Conservation (phyloP, 768 basidiomycete genomes). For the Stropharia rugosoannulata region DNA sequence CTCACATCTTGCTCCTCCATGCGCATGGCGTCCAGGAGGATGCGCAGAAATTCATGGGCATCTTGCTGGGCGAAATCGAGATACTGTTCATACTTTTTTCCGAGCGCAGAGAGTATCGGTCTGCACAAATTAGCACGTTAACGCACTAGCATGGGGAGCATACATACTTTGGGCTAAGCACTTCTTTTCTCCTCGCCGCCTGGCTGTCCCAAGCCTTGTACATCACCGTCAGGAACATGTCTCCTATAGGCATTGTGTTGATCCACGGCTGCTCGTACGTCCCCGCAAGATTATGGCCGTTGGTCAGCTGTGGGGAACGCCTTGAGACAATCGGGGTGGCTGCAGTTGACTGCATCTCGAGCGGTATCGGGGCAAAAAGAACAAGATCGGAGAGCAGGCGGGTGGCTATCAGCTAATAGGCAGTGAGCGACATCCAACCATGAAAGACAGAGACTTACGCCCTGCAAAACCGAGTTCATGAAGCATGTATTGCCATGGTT, state of each 20-base stretch:
- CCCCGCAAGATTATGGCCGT: constrained; percentile 58
- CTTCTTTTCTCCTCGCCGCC: constrained; percentile 45
- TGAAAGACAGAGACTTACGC: constrained; percentile 45
- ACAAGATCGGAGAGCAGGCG: constrained; percentile 56
- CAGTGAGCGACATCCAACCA: not conserved
- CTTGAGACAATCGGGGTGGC: constrained; percentile 40
- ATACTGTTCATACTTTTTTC: constrained; percentile 91
- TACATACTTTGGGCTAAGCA: constrained; percentile 68
- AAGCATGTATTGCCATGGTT: constrained; percentile 94
- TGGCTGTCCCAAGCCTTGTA: constrained; percentile 65
- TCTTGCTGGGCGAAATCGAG: constrained; percentile 95
- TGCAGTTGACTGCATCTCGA: constrained; percentile 36
- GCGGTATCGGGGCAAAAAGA: constrained; percentile 50
- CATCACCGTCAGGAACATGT: constrained; percentile 62
- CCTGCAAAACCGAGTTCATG: constrained; percentile 94
- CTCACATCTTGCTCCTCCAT: constrained; percentile 93
- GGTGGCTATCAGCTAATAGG: constrained; percentile 63
- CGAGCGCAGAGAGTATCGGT: constrained; percentile 62
- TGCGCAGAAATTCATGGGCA: constrained; percentile 90
- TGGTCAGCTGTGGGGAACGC: constrained; percentile 68
- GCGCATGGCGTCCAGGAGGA: constrained; percentile 86
- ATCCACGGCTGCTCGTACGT: constrained; percentile 51
- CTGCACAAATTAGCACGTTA: constrained; percentile 30
- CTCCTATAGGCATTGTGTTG: constrained; percentile 67
- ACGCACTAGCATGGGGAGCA: not conserved